Conservation (phyloP, 202 grass and related monocot species). For the Saccharum hybrid region DNA sequence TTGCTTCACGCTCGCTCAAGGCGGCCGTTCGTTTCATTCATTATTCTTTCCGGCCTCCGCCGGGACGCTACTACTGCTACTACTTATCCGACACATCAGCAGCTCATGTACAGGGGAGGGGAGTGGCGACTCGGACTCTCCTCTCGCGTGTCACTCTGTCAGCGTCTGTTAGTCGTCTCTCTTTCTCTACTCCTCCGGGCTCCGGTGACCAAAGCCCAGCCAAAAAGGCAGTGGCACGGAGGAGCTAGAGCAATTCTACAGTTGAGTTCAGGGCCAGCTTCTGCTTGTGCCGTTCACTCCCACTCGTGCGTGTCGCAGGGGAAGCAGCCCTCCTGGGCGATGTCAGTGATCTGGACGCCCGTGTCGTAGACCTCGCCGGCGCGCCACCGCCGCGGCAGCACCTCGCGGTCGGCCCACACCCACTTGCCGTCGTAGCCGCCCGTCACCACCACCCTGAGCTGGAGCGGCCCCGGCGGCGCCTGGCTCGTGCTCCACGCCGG, state of each 20-base stretch:
- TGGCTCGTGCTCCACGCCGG: constrained; percentile 78
- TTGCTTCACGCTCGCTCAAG: constrained; percentile 35
- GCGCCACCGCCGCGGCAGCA: constrained; percentile 65
- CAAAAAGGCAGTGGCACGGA: constrained; percentile 35
- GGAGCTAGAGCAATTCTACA: constrained; percentile 1
- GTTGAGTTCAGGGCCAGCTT: too few relatives aligned
- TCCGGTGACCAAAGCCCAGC: neutral
- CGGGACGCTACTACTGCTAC: neutral
- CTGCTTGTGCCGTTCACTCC: constrained; percentile 35
- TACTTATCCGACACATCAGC: constrained; percentile 44
- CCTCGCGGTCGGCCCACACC: constrained; percentile 73
- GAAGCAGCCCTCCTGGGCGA: constrained; percentile 74
- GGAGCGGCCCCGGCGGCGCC: constrained; percentile 76
- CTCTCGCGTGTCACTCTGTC: constrained; percentile 4
- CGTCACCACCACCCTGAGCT: constrained; percentile 84
- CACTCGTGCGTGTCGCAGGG: constrained; percentile 69
- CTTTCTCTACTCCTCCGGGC: neutral
- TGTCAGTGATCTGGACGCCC: constrained; percentile 72
- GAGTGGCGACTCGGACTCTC: neutral
- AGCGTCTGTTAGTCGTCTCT: constrained; percentile 3
- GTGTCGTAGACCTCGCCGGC: constrained; percentile 77
- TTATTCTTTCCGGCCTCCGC: constrained; percentile 8
- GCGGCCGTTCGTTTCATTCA: neutral
- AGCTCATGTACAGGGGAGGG: constrained; percentile 32
- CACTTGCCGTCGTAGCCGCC: constrained; percentile 95